Evolutionary conservation across 495 filamentous ascomycete genomes (phyloP).

Genomic region (Rostrohypoxylon terebratum): DNA sequence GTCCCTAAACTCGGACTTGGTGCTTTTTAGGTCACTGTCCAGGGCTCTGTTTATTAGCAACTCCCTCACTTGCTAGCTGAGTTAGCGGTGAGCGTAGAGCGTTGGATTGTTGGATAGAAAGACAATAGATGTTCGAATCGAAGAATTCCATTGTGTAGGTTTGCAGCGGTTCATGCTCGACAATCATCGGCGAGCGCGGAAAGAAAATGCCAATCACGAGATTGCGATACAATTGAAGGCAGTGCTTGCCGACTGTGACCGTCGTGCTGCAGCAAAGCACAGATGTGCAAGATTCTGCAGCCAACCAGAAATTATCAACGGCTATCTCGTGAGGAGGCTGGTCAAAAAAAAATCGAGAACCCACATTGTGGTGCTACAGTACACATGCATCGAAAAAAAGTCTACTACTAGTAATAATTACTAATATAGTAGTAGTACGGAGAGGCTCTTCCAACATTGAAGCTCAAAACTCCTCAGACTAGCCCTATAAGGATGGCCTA

Average conservation of each 20-base stretch:
- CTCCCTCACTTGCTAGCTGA: neutral
- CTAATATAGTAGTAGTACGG: slow-evolving; percentile 29
- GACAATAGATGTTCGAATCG: neutral
- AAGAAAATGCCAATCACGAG: slow-evolving; percentile 38
- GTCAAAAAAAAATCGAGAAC: slow-evolving; percentile 20
- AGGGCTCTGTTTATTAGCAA: neutral
- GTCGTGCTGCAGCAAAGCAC: slow-evolving; percentile 19
- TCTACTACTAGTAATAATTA: too few relatives aligned
- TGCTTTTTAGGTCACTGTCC: neutral
- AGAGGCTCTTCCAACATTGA: slow-evolving; percentile 25
- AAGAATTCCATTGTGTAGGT: neutral
- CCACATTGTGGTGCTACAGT: neutral
- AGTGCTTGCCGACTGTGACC: slow-evolving; percentile 13
- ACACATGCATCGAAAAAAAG: neutral
- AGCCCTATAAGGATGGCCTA: slow-evolving; percentile 22
- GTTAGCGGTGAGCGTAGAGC: slow-evolving; percentile 27
- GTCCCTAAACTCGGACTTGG: neutral
- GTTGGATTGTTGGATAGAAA: slow-evolving; percentile 10
- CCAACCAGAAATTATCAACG: slow-evolving; percentile 32
- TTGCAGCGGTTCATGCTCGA: slow-evolving; percentile 36
- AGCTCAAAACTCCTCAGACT: slow-evolving; percentile 19
- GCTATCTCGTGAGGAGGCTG: slow-evolving; percentile 38
- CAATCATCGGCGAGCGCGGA: slow-evolving; percentile 31
- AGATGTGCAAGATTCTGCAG: slow-evolving; percentile 30
- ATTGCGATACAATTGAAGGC: neutral